Evolutionary conservation across 2,329 filamentous ascomycete genomes (phyloP), one percentile per base, ranked within the genome.

Genomic region (Colletotrichum sp.): DNA sequence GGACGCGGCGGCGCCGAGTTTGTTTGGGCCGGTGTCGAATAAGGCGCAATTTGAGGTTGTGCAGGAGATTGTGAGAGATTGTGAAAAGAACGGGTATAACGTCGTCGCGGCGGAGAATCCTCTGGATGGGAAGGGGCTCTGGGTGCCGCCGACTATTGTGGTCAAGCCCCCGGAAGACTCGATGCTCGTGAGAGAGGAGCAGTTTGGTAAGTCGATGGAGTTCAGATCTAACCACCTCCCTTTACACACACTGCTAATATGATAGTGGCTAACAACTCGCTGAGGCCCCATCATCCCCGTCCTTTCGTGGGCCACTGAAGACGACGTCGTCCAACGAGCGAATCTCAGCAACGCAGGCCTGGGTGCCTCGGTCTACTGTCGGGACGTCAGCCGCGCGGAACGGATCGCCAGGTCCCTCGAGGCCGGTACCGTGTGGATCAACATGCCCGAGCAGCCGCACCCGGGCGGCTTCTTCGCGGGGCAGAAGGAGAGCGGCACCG

Each of bases 271-370:
- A 15, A 16, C 16, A 5, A 36, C 32, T 52, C 4, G 30, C 2
- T 18, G 4, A 88, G 88, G 89, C 0, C 93, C 93, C 0, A 91
- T 95, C 36, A 87, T 94, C 2, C 92, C 93, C 0, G 84, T 94
- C 9, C 80, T 93, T 71, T 89, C 87, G 24, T 95, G 92, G 92
- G 85, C 85, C 0, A 87, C 89, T 32, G 92, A 94, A 76, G 88
- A 88, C 7, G 91, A 93, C 21, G 90, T 92, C 0, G 83, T 94
- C 34, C 80, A 81, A 2, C 87, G 90, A 6, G 91, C 89, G 2
- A 93, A 93, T 76, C 84, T 87, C 24, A 84, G 85, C 3, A 85
- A 89, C 26, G 88, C 86, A 34, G 91, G 90, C 0, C 86, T 93
- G 1, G 90, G 90, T 0, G 88, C 90, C 3, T 91, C 90, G 0